Evolutionary conservation across 352 stramenopile genomes (phyloP), one percentile per base, ranked within the genome.

Genomic region (Phytophthora constricta): DNA sequence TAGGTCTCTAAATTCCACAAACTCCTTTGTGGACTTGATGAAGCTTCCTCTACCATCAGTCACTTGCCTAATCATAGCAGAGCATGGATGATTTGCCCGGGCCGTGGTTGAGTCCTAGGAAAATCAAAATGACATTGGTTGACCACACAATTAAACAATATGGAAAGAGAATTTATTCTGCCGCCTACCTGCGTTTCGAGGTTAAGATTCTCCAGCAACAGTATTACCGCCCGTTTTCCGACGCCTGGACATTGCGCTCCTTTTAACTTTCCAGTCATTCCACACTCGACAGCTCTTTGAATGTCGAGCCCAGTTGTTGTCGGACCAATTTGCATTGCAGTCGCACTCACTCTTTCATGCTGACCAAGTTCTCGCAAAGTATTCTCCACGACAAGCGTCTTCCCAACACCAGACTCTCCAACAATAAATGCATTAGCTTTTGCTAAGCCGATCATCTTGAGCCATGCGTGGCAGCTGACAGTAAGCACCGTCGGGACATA

Each of bases 31-130:
- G 3, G 76, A 27, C 26, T 74, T 74, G 25, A 86, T 54, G 25
- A 89, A 91, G 28, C 74, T 84, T 8, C 81, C 82, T 45, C 72
- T 83, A 0, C 62, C 70, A 52, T 93, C 85, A 17, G 72, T 76
- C 2, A 93, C 57, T 64, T 93, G 85, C 13, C 82, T 77, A 46
- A 93, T 77, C 72, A 90, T 84, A 20, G 84, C 80, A 2, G 57
- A 75, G 53, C 79, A 87, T 1, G 69, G 56, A 11, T 72, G 42
- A 22, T 52, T 52, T 20, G 23, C 25, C 26, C 33, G n/a, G 14
- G 19, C 49, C 22, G 62, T 63, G 0, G n/a, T 49, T 28, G n/a
- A n/a, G n/a, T 69, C 42, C 68, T 70, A 58, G n/a, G n/a, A 37
- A 37, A 11, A 7, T 37, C 31, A 37, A 37, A 37, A 37, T n/a